Evolutionary conservation across 805 yeast species (phyloP).

Genomic region (Candida krabiensis): DNA sequence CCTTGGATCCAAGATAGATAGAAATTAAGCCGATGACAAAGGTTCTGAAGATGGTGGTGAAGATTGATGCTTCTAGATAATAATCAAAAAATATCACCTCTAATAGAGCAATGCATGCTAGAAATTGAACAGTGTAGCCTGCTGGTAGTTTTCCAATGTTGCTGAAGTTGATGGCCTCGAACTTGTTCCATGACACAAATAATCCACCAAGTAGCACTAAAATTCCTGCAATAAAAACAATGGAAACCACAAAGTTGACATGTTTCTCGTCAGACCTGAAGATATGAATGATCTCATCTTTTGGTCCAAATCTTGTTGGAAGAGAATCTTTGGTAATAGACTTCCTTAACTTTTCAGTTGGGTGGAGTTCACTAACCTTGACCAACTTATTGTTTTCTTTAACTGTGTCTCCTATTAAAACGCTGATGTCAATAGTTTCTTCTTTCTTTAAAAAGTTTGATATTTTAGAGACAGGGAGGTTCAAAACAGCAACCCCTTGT

Average conservation of each 20-base stretch:
- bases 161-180: constrained; percentile 37
- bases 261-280: constrained; percentile 58
- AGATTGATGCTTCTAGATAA: constrained; percentile 59
- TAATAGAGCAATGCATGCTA: constrained; percentile 46
- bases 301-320: constrained; percentile 43
- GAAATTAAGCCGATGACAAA: constrained; percentile 53
- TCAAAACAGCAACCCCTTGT: constrained; percentile 12
- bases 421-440: constrained; percentile 20
- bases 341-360: constrained; percentile 14
- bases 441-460: constrained; percentile 23
- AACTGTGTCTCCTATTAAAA: constrained; percentile 31
- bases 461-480: constrained; percentile 20
- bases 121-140: constrained; percentile 43
- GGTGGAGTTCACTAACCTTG: constrained; percentile 21
- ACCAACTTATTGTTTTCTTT: constrained; percentile 13
- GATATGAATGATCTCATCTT: constrained; percentile 62
- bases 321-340: constrained; percentile 7
- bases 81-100: constrained; percentile 59
- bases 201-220: constrained; percentile 38
- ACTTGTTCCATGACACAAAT: constrained; percentile 42
- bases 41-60: constrained; percentile 51
- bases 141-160: constrained; percentile 34
- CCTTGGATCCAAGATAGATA: constrained; percentile 63
- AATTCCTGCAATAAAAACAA: constrained; percentile 47
- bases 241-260: constrained; percentile 51